phyloP scores from a whole-genome alignment of 495 filamentous ascomycete species.

The Penicillium antarcticum region DNA sequence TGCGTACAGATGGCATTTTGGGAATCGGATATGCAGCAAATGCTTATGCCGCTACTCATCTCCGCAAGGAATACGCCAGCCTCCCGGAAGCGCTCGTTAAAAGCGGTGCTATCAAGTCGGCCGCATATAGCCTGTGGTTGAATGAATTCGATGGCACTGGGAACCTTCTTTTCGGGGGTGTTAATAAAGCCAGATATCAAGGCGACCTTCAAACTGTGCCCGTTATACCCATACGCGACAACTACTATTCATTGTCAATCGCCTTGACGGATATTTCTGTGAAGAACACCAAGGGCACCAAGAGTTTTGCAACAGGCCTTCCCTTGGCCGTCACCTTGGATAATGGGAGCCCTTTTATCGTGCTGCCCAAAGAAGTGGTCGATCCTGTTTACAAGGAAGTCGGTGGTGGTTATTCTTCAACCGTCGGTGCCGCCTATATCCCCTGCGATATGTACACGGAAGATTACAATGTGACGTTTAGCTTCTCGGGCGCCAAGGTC shows the following conservation, averaged over 20 bases:
- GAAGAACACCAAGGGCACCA: constrained; percentile 30
- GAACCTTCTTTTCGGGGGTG: constrained; percentile 80
- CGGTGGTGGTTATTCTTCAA: constrained; percentile 56
- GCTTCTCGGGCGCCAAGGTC: constrained; percentile 46
- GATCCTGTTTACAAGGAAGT: constrained; percentile 57
- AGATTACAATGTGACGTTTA: constrained; percentile 62
- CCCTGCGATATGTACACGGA: constrained; percentile 59
- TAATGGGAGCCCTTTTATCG: constrained; percentile 71
- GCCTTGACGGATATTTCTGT: constrained; percentile 59
- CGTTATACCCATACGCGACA: constrained; percentile 47
- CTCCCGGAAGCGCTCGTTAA: constrained; percentile 72
- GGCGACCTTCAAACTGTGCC: constrained; percentile 69
- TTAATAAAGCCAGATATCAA: constrained; percentile 72
- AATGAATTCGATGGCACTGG: constrained; percentile 76
- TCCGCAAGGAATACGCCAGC: constrained; percentile 44
- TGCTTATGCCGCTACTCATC: constrained; percentile 46
- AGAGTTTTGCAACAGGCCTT: constrained; percentile 46
- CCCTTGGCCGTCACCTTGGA: constrained; percentile 72
- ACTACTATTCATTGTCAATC: constrained; percentile 69
- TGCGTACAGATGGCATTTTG: constrained; percentile 66
- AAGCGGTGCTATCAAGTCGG: constrained; percentile 63
- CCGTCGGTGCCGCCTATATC: constrained; percentile 45
- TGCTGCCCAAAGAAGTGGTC: constrained; percentile 65
- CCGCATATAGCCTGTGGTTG: constrained; percentile 82
- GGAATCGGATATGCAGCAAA: constrained; percentile 68